A percentile compares a stretch with the other conserved stretches of the same genome.
Conservation (phyloP, 225 moss, liverwort and hornwort genomes). For the Ulota crispa region DNA sequence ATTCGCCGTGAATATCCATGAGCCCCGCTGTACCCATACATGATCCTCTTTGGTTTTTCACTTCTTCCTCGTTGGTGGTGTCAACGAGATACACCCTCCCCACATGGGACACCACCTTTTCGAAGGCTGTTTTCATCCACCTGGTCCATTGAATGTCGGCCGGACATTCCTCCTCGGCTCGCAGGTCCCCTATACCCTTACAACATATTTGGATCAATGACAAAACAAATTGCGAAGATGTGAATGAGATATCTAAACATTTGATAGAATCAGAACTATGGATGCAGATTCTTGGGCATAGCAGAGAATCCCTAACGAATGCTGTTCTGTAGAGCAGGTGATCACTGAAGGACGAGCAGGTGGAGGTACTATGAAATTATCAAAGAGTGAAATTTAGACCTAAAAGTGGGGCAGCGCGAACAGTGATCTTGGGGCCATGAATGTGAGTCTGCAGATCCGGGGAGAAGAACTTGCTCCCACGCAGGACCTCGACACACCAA, state of each 20-base stretch:
- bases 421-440: slow-evolving; percentile 15
- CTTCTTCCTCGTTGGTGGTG: slow-evolving; percentile 26
- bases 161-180: slow-evolving; percentile 27
- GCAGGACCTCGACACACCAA: slow-evolving; percentile 32
- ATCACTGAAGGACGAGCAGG: neutral
- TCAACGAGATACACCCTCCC: slow-evolving; percentile 40
- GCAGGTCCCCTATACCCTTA: slow-evolving; percentile 18
- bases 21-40: slow-evolving; percentile 41
- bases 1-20: slow-evolving; percentile 48
- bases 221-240: neutral
- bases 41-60: neutral
- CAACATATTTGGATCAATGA: neutral
- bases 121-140: slow-evolving; percentile 40
- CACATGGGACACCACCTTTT: slow-evolving; percentile 38
- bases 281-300: neutral
- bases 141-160: slow-evolving; percentile 30
- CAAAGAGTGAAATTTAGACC: neutral
- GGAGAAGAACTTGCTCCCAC: slow-evolving; percentile 23
- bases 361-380: neutral
- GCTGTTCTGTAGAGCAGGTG: neutral
- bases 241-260: neutral
- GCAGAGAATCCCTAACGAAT: neutral
- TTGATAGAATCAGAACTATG: neutral
- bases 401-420: slow-evolving; percentile 16
- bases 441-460: slow-evolving; percentile 30